Evolutionary conservation across 129 eudicot species (phyloP), one percentile per base, ranked within the genome.

Genomic region (Centrapalus pauciflorus): DNA sequence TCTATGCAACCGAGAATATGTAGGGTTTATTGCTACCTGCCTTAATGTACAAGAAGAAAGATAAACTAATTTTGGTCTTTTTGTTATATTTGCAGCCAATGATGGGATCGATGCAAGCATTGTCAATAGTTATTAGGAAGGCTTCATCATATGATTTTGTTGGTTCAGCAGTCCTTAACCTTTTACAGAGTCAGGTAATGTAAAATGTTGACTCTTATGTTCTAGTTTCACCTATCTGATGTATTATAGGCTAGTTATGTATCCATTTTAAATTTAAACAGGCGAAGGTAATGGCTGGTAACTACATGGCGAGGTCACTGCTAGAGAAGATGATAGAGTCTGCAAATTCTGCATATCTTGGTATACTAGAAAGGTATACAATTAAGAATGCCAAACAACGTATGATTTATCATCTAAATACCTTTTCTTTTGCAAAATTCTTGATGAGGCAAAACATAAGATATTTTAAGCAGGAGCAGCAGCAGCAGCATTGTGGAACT

Each of bases 251-350:
- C 40, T 32, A 21, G 32, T 43, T 62, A 55, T 40, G 13, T 55
- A 17, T 41, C 17, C 12, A 16, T 61, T 11, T 26, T 46, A 24
- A 51, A 35, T 21, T 70, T 75, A 43, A 66, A 35, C 76, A 93
- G 98, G 95, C 95, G 26, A 93, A 86, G 83, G 79, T 89, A 65
- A 88, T 93, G 98, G 92, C 92, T 63, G 98, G 98, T 70, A 92
- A 93, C 79, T 95, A 93, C 66, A 86, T 82, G 50, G 96, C 84
- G 77, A 80, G 98, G 78, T 88, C 98, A 7, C 74, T 93, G 82
- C 84, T 93, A 56, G 98, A 93, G 80, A 88, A 86, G 81, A 93
- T 93, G 98, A 79, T 85, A 66, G 89, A 93, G 37, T 81, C 84
- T 67, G 96, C 98, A 70, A 93, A 85, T 80, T 85, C 94, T 60